Evolutionary conservation across 768 basidiomycete genomes (phyloP).

Genomic region (Suillus decipiens): DNA sequence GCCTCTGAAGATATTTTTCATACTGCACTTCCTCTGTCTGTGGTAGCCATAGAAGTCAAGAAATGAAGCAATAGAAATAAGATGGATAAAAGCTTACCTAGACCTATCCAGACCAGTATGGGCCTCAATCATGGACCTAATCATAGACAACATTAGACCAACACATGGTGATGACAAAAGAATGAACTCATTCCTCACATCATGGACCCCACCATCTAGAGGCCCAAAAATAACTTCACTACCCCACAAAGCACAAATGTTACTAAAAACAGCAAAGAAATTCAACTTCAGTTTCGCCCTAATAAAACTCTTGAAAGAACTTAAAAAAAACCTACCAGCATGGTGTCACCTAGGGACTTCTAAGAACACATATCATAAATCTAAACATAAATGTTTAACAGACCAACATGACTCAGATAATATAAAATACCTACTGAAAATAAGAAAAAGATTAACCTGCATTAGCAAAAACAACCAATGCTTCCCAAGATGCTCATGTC

Average conservation of each 20-base stretch:
- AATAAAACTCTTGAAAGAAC: not conserved
- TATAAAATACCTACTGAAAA: too few relatives aligned
- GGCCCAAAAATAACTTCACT: not conserved
- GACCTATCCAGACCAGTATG: not conserved
- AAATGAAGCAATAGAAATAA: slow-evolving; percentile 4
- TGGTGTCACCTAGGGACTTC: slow-evolving; percentile 16
- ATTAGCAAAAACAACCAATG: too few relatives aligned
- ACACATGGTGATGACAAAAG: not conserved
- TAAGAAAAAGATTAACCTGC: too few relatives aligned
- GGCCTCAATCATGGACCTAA: not conserved
- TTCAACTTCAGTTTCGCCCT: slow-evolving; percentile 4
- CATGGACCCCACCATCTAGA: not conserved
- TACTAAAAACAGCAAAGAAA: slow-evolving; percentile 4
- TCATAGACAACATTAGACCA: not conserved
- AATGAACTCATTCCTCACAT: slow-evolving; percentile 14
- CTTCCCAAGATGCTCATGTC: too few relatives aligned
- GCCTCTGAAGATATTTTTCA: too few relatives aligned
- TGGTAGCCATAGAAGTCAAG: too few relatives aligned
- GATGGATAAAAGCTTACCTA: not conserved
- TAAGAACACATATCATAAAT: not conserved
- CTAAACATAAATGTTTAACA: not conserved
- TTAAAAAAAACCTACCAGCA: slow-evolving; percentile 7
- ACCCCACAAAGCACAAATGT: not conserved
- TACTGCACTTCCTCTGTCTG: too few relatives aligned
- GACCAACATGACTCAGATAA: too few relatives aligned